Conservation (phyloP, 257 asterid genomes). For the Solanum piurae region DNA sequence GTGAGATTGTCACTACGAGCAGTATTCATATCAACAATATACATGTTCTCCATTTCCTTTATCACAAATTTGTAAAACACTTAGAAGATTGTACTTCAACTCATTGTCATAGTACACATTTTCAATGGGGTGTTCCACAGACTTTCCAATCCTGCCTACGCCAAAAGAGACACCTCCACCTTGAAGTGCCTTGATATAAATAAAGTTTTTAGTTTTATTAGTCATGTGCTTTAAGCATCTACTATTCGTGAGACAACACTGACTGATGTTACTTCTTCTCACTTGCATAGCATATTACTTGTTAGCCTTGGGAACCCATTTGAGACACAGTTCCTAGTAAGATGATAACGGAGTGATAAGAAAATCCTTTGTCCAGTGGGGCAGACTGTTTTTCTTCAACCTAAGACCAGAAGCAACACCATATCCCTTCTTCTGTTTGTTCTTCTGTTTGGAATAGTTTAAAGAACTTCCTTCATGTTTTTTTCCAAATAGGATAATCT, state of each 20-base stretch:
- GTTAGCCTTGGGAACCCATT: background rate
- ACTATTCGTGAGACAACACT: too few species aligned
- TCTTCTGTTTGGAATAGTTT: background rate
- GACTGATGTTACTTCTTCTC: background rate
- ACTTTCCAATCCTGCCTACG: background rate
- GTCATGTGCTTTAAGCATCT: background rate
- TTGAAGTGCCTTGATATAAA: background rate
- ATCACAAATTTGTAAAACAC: background rate
- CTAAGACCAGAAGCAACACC: background rate
- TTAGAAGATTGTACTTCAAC: background rate
- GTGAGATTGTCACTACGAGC: too few species aligned
- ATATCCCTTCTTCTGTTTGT: background rate
- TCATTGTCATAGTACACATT: background rate
- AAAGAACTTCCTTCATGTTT: background rate
- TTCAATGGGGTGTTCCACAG: background rate
- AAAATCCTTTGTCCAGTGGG: background rate
- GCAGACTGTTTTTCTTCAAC: background rate
- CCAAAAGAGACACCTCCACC: background rate
- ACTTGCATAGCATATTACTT: background rate
- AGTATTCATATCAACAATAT: too few species aligned
- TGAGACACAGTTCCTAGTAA: background rate
- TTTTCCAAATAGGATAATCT: background rate
- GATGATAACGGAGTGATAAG: too few species aligned
- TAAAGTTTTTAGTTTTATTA: too few species aligned
- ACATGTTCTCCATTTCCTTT: background rate